These are phyloP conservation scores for Astrocystis sublimbata DNA, from an alignment of 495 filamentous ascomycete species.

Conservation along the genomic window DNA sequence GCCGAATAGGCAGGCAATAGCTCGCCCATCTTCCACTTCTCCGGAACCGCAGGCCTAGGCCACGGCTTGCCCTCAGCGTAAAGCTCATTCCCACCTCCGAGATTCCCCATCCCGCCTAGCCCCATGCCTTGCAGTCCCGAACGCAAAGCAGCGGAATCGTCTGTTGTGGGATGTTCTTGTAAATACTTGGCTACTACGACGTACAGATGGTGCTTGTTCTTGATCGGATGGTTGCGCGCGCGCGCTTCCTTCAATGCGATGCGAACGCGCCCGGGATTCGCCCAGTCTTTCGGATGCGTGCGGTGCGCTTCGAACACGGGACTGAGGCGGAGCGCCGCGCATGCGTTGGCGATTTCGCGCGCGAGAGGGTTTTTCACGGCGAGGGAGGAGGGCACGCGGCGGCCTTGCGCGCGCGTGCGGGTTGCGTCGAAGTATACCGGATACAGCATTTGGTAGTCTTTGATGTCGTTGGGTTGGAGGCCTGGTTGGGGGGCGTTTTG, in stretches of 20 bases:
- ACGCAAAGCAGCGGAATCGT: constrained; percentile 64
- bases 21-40: constrained; percentile 87
- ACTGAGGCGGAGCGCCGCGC: constrained; percentile 67
- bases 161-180: constrained; percentile 68
- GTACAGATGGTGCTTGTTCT: constrained; percentile 91
- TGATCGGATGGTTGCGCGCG: constrained; percentile 43
- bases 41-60: constrained; percentile 72
- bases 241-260: constrained; percentile 65
- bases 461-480: constrained; percentile 47
- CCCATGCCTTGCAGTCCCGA: constrained; percentile 51
- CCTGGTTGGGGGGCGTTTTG: constrained; percentile 29
- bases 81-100: constrained; percentile 49
- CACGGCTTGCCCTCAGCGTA: constrained; percentile 53
- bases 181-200: constrained; percentile 74
- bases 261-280: constrained; percentile 87
- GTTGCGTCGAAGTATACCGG: constrained; percentile 87
- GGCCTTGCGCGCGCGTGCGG: constrained; percentile 73
- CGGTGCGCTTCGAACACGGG: constrained; percentile 89
- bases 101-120: constrained; percentile 66
- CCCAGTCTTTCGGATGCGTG: constrained; percentile 94
- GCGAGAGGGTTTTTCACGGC: constrained; percentile 87
- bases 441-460: constrained; percentile 84
- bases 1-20: constrained; percentile 84
- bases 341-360: constrained; percentile 83
- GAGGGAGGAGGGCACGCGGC: constrained; percentile 67